Conservation (phyloP, 345 rosid species). For the Citrus reticulata region DNA sequence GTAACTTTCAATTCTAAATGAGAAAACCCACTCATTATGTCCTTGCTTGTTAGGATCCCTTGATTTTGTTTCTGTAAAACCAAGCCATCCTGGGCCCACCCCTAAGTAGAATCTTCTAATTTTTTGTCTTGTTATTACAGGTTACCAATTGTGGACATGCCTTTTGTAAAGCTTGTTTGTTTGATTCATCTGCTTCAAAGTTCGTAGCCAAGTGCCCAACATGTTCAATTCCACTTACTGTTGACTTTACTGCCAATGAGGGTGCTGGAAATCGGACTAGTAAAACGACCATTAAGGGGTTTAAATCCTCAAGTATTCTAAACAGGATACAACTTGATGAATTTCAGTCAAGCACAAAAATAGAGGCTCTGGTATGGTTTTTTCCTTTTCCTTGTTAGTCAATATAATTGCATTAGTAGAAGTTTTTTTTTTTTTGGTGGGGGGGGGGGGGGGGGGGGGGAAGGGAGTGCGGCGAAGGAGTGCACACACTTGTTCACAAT, state of each 20-base stretch:
- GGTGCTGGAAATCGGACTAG: constrained; percentile 42
- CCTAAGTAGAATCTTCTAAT: neutral
- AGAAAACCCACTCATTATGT: neutral
- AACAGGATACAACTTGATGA: constrained; percentile 74
- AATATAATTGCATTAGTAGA: neutral
- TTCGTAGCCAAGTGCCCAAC: constrained; percentile 54
- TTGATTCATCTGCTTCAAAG: constrained; percentile 60
- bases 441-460: too few species aligned
- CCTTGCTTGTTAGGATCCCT: neutral
- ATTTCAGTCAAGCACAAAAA: constrained; percentile 97
- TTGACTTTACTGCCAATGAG: constrained; percentile 61
- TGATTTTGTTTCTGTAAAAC: neutral
- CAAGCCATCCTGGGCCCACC: neutral
- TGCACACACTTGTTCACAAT: neutral
- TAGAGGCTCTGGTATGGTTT: constrained; percentile 87
- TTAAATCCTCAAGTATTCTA: constrained; percentile 76
- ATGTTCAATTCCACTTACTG: constrained; percentile 70
- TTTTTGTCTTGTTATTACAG: constrained; percentile 36
- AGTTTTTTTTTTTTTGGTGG: too few species aligned
- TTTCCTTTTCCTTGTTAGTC: neutral
- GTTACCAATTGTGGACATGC: constrained; percentile 74
- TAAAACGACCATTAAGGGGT: constrained; percentile 68
- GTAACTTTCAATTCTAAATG: neutral
- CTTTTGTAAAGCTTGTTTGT: constrained; percentile 90
- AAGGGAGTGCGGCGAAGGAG: too few species aligned